phyloP scores from a whole-genome alignment of 805 yeast genomes.

The Maudiozyma serrabonitensis region DNA sequence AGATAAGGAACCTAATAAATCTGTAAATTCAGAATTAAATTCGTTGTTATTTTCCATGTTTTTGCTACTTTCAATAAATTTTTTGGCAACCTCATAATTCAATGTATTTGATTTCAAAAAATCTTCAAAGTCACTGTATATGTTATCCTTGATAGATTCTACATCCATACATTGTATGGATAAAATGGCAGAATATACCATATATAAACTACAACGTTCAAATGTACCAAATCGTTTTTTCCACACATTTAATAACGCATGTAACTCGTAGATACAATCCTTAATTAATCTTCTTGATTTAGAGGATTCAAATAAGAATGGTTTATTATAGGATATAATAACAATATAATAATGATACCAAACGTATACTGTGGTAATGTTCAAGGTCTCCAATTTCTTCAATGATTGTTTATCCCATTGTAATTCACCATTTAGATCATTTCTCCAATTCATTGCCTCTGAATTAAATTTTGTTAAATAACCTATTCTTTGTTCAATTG shows the following conservation, averaged over 20 bases:
- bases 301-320: conserved; percentile 32
- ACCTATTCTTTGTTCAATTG: conserved; percentile 30
- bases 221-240: conserved; percentile 11
- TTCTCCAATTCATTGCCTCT: conserved; percentile 40
- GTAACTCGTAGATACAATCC: conserved; percentile 19
- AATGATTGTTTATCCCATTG: conserved; percentile 37
- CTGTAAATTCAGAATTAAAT: conserved; percentile 12
- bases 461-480: conserved; percentile 33
- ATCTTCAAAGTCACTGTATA: conserved; percentile 9
- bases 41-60: conserved; percentile 10
- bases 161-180: conserved; percentile 24
- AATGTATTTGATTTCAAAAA: conserved; percentile 17
- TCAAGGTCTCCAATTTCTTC: conserved; percentile 29
- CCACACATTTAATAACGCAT: conserved; percentile 14
- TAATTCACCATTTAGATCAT: conserved; percentile 34
- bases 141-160: conserved; percentile 11
- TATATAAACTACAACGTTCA: conserved; percentile 20
- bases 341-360: conserved; percentile 46
- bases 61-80: conserved; percentile 15
- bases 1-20: conserved; percentile 20
- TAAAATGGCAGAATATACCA: conserved; percentile 22
- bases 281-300: conserved; percentile 17
- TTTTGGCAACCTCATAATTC: conserved; percentile 22
- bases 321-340: conserved; percentile 46
- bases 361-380: conserved; percentile 41